A percentile compares a stretch with the other conserved stretches of the same genome.
Conservation (phyloP, 257 asterid species). For the Capsicum rhomboideum region DNA sequence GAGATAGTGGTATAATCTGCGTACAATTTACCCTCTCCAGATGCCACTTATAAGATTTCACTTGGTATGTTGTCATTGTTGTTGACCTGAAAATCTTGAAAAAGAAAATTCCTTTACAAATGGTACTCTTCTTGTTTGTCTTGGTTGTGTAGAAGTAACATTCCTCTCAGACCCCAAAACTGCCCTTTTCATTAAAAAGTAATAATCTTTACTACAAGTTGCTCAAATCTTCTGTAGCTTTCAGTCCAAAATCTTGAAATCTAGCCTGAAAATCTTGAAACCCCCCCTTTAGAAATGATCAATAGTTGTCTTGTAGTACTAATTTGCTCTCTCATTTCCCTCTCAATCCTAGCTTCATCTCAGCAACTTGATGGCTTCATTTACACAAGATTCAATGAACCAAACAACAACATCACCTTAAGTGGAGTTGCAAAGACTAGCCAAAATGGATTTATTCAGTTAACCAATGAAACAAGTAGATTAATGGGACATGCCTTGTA, state of each 20-base stretch:
- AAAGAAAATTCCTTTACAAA: too few species aligned
- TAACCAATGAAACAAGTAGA: conserved; percentile 44
- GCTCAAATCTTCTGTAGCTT: not conserved
- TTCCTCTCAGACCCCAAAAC: not conserved
- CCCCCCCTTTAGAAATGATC: not conserved
- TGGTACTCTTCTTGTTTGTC: too few species aligned
- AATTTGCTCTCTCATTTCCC: not conserved
- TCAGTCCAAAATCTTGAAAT: not conserved
- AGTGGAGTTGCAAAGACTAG: conserved; percentile 27
- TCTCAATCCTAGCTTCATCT: not conserved
- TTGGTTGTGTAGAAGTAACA: not conserved
- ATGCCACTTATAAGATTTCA: too few species aligned
- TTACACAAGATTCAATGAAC: conserved; percentile 4
- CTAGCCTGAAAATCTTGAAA: not conserved
- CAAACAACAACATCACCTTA: conserved; percentile 11
- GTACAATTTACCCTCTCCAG: too few species aligned
- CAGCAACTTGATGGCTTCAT: not conserved
- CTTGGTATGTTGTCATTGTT: too few species aligned
- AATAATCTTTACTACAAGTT: not conserved
- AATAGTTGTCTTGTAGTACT: not conserved
- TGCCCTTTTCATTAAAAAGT: not conserved
- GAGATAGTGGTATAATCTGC: too few species aligned
- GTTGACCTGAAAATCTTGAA: too few species aligned
- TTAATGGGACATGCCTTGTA: conserved; percentile 47
- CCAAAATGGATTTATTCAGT: conserved; percentile 28